Evolutionary conservation across 2,329 filamentous ascomycete species (phyloP).

Genomic region (Mycocentrospora acerina): DNA sequence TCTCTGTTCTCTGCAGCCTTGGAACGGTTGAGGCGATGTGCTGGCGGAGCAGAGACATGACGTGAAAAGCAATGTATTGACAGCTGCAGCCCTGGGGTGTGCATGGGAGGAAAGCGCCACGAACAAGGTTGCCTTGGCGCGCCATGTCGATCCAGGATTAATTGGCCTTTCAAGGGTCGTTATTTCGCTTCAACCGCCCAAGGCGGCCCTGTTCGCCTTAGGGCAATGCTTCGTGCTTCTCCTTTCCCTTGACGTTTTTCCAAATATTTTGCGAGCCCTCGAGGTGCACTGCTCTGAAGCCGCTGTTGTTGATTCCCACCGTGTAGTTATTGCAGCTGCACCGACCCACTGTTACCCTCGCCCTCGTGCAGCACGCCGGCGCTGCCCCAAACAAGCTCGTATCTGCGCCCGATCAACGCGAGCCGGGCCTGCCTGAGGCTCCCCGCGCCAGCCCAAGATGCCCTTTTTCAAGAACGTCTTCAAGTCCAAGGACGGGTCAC

Average conservation of each 20-base stretch:
- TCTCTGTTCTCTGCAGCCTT: too few relatives aligned
- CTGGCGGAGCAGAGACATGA: conserved; percentile 6
- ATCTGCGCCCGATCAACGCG: conserved; percentile 18
- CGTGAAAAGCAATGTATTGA: conserved; percentile 6
- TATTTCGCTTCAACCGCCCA: conserved; percentile 22
- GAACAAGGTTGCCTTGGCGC: conserved; percentile 13
- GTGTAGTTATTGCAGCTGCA: conserved; percentile 1
- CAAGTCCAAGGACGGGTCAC: conserved; percentile 37
- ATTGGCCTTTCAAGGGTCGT: conserved; percentile 12
- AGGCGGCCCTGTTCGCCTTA: conserved; percentile 14
- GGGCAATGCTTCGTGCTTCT: conserved; percentile 14
- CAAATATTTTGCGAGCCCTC: conserved; percentile 7
- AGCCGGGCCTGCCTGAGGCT: conserved; percentile 19
- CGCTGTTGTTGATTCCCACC: background rate
- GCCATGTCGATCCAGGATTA: conserved; percentile 4
- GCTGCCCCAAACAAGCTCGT: conserved; percentile 10
- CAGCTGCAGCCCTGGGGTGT: conserved; percentile 1
- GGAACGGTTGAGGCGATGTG: background rate
- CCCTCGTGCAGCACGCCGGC: conserved; percentile 6
- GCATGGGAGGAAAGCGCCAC: conserved; percentile 1
- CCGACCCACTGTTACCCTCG: conserved; percentile 1
- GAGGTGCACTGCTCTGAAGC: conserved; percentile 11
- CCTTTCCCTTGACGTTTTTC: conserved; percentile 12
- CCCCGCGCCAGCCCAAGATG: conserved; percentile 27
- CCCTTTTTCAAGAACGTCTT: conserved; percentile 45